Percentiles rank a stretch among this genome's conserved stretches.
These are phyloP conservation scores for Emmonsiellopsis sp. DNA, from an alignment of 2,329 filamentous ascomycete species.

Conservation along the genomic window DNA sequence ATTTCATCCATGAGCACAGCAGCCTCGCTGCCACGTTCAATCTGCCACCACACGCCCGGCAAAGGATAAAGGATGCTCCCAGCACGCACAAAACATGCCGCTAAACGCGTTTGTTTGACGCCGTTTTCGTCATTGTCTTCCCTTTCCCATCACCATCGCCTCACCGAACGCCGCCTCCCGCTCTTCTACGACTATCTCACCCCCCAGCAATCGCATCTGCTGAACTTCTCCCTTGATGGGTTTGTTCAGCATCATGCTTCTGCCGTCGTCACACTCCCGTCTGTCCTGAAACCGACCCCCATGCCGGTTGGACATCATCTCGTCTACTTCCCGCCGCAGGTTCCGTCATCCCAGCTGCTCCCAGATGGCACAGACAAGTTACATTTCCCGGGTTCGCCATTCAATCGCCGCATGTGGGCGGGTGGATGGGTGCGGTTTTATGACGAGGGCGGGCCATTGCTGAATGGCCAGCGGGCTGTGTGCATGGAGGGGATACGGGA, in stretches of 20 bases:
- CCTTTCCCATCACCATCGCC: slow-evolving; percentile 30
- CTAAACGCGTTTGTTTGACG: too few relatives aligned
- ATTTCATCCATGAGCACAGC: too few relatives aligned
- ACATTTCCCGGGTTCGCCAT: slow-evolving; percentile 65
- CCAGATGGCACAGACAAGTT: slow-evolving; percentile 76
- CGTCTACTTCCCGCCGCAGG: slow-evolving; percentile 72
- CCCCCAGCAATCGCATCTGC: slow-evolving; percentile 55
- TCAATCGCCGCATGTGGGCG: slow-evolving; percentile 76
- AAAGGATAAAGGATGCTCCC: too few relatives aligned
- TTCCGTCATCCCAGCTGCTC: slow-evolving; percentile 54
- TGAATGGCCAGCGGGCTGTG: slow-evolving; percentile 30
- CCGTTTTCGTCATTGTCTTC: slow-evolving; percentile 16
- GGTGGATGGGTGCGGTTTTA: slow-evolving; percentile 61
- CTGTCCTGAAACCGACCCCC: slow-evolving; percentile 18
- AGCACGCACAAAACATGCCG: too few relatives aligned
- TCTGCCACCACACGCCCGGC: too few relatives aligned
- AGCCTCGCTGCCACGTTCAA: too few relatives aligned
- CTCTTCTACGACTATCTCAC: slow-evolving; percentile 49
- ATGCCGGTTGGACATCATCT: slow-evolving; percentile 60
- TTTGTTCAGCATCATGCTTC: slow-evolving; percentile 32
- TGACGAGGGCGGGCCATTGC: slow-evolving; percentile 12
- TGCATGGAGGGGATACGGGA: slow-evolving; percentile 41
- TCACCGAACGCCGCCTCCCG: slow-evolving; percentile 42
- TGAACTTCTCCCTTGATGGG: slow-evolving; percentile 53
- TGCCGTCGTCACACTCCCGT: slow-evolving; percentile 24